Evolutionary conservation across 129 eudicot species (phyloP).

Genomic region (Glebionis coronaria): DNA sequence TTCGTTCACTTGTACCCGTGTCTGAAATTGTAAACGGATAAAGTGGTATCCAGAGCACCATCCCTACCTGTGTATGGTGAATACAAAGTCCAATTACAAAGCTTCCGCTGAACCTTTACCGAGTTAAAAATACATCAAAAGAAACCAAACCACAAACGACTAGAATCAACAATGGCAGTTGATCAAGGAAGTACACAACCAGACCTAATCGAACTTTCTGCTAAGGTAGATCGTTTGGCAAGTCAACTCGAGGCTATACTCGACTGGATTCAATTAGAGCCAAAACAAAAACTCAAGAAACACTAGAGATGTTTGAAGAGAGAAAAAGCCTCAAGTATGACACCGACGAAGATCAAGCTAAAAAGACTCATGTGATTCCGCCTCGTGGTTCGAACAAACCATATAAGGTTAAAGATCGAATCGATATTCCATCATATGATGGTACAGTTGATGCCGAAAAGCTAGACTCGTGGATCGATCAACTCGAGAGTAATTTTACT

Average conservation of each 20-base stretch:
- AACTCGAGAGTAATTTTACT: neutral
- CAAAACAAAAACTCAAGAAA: neutral
- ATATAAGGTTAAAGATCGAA: neutral
- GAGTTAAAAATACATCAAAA: neutral
- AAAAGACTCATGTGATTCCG: too few species aligned
- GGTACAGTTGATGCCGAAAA: neutral
- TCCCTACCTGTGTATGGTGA: neutral
- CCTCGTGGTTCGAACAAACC: neutral
- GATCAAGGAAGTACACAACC: neutral
- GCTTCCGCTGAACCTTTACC: neutral
- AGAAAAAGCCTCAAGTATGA: neutral
- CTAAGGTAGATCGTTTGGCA: constrained; percentile 11
- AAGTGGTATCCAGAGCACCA: too few species aligned
- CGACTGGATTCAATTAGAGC: neutral
- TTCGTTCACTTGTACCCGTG: too few species aligned
- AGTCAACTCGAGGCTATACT: neutral
- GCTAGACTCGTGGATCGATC: neutral
- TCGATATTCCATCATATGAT: neutral
- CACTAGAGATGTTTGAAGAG: neutral
- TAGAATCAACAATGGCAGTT: neutral
- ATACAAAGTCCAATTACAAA: neutral
- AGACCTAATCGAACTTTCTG: neutral
- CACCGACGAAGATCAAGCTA: too few species aligned
- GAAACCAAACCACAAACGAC: neutral
- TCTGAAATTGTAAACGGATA: too few species aligned